Conservation (phyloP, 345 rosid genomes). For the Brassica carinata region DNA sequence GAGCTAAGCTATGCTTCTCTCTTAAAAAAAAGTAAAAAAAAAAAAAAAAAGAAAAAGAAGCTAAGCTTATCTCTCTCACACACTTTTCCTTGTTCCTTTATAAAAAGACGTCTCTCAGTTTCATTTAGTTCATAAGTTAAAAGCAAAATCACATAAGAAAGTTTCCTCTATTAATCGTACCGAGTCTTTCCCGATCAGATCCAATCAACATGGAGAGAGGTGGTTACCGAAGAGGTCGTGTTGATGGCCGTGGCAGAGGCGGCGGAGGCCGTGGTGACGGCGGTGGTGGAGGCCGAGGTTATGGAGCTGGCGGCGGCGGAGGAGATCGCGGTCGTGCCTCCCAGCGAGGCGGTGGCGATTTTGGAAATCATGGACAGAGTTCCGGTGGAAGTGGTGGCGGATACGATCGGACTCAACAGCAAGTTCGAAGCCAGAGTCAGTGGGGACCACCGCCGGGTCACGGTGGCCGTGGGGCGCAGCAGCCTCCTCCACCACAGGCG, state of each 20-base stretch:
- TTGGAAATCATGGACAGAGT: neutral
- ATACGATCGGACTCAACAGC: constrained; percentile 18
- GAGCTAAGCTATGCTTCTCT: neutral
- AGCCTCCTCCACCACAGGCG: constrained; percentile 24
- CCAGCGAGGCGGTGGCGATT: constrained; percentile 11
- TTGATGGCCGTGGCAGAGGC: constrained; percentile 21
- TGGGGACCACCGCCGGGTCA: constrained; percentile 34
- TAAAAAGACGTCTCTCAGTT: neutral
- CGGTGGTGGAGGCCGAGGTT: neutral
- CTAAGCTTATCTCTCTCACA: neutral
- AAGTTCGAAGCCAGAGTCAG: constrained; percentile 30
- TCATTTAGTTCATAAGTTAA: neutral
- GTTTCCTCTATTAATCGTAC: neutral
- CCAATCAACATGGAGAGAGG: constrained; percentile 54
- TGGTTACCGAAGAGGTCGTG: constrained; percentile 29
- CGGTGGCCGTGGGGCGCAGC: constrained; percentile 24
- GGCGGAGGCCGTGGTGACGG: constrained; percentile 16
- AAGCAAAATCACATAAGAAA: neutral
- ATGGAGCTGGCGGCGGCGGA: constrained; percentile 1
- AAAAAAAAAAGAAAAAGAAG: neutral
- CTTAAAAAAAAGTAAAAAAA: too few species aligned
- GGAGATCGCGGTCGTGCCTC: constrained; percentile 15
- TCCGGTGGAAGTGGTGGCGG: constrained; percentile 15
- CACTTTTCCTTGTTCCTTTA: neutral
- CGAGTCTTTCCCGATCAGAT: constrained; percentile 28